phyloP scores from a whole-genome alignment of 148 eudicot genomes.

The Suaeda aralocaspica region DNA sequence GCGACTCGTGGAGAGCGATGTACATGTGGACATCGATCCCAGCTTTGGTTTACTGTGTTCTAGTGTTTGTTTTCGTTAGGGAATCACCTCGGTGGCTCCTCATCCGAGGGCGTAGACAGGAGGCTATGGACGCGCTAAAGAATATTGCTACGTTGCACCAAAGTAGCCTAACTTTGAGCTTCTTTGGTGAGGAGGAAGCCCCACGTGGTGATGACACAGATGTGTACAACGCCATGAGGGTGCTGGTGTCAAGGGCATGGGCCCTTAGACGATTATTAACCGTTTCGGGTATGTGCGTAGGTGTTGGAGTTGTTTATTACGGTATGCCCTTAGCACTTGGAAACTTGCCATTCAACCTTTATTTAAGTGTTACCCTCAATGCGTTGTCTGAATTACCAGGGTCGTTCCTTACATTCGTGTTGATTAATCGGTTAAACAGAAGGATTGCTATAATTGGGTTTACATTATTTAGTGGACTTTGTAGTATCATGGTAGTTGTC shows the following conservation, averaged over 20 bases:
- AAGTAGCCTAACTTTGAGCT: slow-evolving; percentile 32
- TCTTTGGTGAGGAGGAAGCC: slow-evolving; percentile 27
- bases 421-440: slow-evolving; percentile 37
- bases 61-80: slow-evolving; percentile 30
- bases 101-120: slow-evolving; percentile 39
- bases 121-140: slow-evolving; percentile 41
- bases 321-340: slow-evolving; percentile 64
- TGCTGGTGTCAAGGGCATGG: slow-evolving; percentile 42
- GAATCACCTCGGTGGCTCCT: slow-evolving; percentile 84
- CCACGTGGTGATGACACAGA: slow-evolving; percentile 20
- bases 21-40: slow-evolving; percentile 55
- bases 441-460: slow-evolving; percentile 31
- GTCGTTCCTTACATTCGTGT: slow-evolving; percentile 29
- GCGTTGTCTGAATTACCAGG: slow-evolving; percentile 61
- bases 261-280: slow-evolving; percentile 31
- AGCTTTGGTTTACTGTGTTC: slow-evolving; percentile 37
- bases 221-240: slow-evolving; percentile 42
- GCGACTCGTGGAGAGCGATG: slow-evolving; percentile 49
- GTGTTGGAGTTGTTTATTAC: slow-evolving; percentile 60
- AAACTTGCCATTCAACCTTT: slow-evolving; percentile 48
- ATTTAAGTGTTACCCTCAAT: slow-evolving; percentile 47
- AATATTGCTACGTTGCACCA: slow-evolving; percentile 30
- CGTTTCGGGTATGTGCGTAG: slow-evolving; percentile 41
- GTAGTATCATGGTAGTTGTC: slow-evolving; percentile 39
- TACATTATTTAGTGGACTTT: slow-evolving; percentile 36